Evolutionary conservation across 352 stramenopile genomes (phyloP).

Genomic region (Phytopythium kandeliae): DNA sequence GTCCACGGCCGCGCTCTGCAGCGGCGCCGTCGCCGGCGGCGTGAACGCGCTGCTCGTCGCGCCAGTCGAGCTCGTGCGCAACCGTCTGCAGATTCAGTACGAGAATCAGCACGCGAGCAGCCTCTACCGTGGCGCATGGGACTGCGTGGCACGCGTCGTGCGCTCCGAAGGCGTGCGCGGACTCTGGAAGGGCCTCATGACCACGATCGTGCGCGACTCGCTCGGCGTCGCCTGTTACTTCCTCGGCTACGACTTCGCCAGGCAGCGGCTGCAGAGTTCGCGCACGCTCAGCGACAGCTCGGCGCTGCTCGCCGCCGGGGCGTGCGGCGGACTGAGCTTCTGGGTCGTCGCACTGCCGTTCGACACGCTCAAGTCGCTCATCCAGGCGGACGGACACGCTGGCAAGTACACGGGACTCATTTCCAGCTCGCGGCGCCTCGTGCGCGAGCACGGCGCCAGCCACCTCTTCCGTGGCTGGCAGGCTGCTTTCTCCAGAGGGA

Average conservation of each 20-base stretch:
- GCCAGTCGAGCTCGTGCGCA: constrained; percentile 76
- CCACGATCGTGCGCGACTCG: constrained; percentile 77
- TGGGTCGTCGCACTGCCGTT: constrained; percentile 82
- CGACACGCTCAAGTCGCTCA: constrained; percentile 81
- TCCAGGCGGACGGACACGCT: constrained; percentile 52
- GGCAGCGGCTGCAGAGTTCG: constrained; percentile 20
- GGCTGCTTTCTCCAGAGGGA: constrained; percentile 67
- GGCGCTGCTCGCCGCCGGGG: constrained; percentile 56
- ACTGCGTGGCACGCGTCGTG: constrained; percentile 59
- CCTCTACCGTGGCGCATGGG: constrained; percentile 42
- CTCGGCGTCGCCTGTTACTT: constrained; percentile 86
- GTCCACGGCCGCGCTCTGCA: constrained; percentile 36
- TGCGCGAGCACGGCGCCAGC: constrained; percentile 47
- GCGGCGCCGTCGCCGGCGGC: constrained; percentile 56
- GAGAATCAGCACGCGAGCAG: constrained; percentile 34
- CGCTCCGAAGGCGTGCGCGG: constrained; percentile 45
- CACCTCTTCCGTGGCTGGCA: constrained; percentile 79
- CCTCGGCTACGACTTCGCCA: constrained; percentile 74
- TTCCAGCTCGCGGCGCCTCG: constrained; percentile 23
- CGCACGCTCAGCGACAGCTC: constrained; percentile 34
- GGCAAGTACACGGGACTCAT: constrained; percentile 45
- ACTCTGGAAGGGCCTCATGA: constrained; percentile 73
- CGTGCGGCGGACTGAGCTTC: constrained; percentile 78
- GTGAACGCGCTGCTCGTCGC: constrained; percentile 72
- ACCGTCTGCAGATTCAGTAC: constrained; percentile 78